A percentile compares a stretch with the other conserved stretches of the same genome.
Conservation (phyloP, 345 rosid genomes). For the Hevea brasiliensis region DNA sequence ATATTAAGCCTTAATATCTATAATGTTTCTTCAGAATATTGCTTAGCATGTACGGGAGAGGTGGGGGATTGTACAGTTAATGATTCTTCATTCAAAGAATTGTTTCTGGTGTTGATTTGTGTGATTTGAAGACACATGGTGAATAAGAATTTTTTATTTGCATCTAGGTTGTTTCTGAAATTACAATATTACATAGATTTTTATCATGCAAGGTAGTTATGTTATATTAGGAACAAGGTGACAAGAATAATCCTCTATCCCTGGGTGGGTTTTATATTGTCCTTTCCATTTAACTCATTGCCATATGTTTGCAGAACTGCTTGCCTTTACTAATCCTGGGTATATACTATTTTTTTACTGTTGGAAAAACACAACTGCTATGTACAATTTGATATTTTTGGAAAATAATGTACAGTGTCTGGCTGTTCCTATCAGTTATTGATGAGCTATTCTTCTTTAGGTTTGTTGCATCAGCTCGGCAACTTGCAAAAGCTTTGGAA, state of each 20-base stretch:
- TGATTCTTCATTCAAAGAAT: background rate
- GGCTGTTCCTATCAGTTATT: background rate
- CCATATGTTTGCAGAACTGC: background rate
- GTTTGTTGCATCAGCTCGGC: constrained; percentile 97
- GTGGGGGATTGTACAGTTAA: background rate
- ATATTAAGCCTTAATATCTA: background rate
- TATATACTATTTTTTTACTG: background rate
- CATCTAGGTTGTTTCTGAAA: background rate
- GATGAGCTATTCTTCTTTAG: constrained; percentile 37
- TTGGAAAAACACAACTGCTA: background rate
- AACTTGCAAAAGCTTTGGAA: constrained; percentile 93
- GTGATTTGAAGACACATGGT: background rate
- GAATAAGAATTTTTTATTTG: background rate
- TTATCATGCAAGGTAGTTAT: background rate
- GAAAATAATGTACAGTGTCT: background rate
- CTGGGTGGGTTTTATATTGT: background rate
- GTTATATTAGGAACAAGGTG: background rate
- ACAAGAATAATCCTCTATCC: background rate
- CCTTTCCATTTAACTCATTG: background rate
- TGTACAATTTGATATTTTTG: background rate
- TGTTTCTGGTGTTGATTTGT: background rate
- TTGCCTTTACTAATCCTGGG: background rate
- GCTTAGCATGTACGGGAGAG: background rate
- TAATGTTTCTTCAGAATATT: background rate
- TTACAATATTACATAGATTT: background rate